Evolutionary conservation across 257 asterid genomes (phyloP).

Genomic region (Solanum okadae): DNA sequence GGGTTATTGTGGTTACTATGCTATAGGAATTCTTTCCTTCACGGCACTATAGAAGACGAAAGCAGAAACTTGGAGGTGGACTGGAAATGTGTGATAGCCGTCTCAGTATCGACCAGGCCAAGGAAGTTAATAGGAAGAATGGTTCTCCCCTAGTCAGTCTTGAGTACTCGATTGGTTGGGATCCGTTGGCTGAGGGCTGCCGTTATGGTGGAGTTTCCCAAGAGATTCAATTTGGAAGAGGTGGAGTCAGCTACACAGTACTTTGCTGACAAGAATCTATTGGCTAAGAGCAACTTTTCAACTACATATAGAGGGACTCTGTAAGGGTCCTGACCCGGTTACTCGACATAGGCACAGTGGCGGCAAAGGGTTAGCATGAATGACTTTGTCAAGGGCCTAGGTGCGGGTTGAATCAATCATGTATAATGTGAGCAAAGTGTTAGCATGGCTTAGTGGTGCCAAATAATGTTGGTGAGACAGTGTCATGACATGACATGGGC

Average conservation of each 20-base stretch:
- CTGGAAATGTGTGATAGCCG: slow-evolving; percentile 28
- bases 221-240: slow-evolving; percentile 67
- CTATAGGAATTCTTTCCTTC: slow-evolving; percentile 30
- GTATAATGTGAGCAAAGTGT: no score
- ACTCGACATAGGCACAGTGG: no score
- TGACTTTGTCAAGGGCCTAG: no score
- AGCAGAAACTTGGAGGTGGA: slow-evolving; percentile 39
- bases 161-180: slow-evolving; percentile 90
- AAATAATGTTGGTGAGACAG: no score
- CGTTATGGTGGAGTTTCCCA: slow-evolving; percentile 51
- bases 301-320: slow-evolving; percentile 45
- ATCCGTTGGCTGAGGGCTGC: slow-evolving; percentile 76
- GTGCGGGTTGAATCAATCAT: no score
- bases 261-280: slow-evolving; percentile 59
- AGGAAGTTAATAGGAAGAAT: slow-evolving; percentile 39
- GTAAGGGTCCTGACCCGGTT: no score
- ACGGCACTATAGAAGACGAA: slow-evolving; percentile 3
- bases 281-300: slow-evolving; percentile 64
- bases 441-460: no score
- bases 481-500: no score
- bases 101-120: slow-evolving; percentile 32
- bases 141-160: slow-evolving; percentile 91
- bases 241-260: slow-evolving; percentile 79
- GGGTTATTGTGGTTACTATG: slow-evolving; percentile 23
- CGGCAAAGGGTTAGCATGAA: no score